These are phyloP conservation scores for Cyclotella sp. DNA, from an alignment of 108 stramenopile species.

Conservation along the genomic window DNA sequence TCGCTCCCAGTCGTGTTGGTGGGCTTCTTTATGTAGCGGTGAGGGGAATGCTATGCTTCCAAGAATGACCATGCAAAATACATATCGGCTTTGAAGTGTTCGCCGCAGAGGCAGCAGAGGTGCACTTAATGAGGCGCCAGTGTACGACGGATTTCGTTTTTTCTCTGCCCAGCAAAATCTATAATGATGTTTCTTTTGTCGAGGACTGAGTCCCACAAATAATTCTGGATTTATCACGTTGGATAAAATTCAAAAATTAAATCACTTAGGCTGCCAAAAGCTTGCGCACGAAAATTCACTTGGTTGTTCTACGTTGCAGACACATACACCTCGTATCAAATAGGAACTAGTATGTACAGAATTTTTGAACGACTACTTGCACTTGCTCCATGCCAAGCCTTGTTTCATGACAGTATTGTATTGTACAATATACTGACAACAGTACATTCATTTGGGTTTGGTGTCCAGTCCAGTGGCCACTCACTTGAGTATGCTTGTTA, in stretches of 20 bases:
- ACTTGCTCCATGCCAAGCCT: too few species aligned
- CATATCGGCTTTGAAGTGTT: background rate
- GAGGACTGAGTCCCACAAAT: too few species aligned
- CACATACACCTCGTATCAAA: background rate
- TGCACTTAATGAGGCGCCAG: background rate
- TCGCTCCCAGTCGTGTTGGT: background rate
- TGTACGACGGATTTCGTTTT: too few species aligned
- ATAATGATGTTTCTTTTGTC: too few species aligned
- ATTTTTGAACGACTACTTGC: conserved; percentile 6
- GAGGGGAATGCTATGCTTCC: conserved; percentile 9
- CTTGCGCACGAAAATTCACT: background rate
- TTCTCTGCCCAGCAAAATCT: too few species aligned
- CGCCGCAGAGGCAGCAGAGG: background rate
- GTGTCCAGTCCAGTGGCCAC: too few species aligned
- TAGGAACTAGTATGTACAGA: background rate
- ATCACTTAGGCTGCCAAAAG: background rate
- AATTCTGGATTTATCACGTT: conserved; percentile 2
- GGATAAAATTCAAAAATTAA: background rate
- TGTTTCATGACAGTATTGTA: too few species aligned
- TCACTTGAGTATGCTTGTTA: too few species aligned
- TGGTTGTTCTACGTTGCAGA: background rate
- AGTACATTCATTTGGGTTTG: too few species aligned
- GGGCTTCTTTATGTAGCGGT: background rate
- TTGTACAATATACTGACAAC: too few species aligned
- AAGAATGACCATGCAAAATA: background rate